phyloP scores from a whole-genome alignment of 805 yeast genomes.

The Candida silvicultrix region DNA sequence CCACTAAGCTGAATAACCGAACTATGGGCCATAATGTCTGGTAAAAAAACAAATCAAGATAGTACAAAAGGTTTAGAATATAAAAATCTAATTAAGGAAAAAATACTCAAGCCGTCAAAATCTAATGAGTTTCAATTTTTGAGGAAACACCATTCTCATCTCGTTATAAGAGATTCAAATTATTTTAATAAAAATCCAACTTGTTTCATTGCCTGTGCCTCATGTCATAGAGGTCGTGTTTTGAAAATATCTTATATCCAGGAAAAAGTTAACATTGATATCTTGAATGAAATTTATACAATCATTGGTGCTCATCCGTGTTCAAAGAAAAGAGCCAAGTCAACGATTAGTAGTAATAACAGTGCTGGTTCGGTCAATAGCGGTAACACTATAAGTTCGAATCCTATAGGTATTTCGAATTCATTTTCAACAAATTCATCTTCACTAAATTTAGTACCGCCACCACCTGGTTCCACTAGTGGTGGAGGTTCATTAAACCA shows the following conservation, averaged over 20 bases:
- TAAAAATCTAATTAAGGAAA: slow-evolving; percentile 21
- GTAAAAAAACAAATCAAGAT: slow-evolving; percentile 3
- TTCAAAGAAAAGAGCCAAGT: slow-evolving; percentile 12
- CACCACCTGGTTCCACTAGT: too few relatives aligned
- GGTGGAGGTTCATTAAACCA: neutral
- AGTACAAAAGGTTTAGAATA: slow-evolving; percentile 15
- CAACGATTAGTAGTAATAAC: neutral
- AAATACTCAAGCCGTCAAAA: slow-evolving; percentile 21
- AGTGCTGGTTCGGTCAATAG: neutral
- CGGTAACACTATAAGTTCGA: neutral
- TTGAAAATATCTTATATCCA: slow-evolving; percentile 16
- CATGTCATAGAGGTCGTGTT: slow-evolving; percentile 23
- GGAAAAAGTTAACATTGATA: slow-evolving; percentile 14
- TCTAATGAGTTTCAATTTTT: slow-evolving; percentile 8
- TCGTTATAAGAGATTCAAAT: slow-evolving; percentile 24
- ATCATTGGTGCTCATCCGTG: slow-evolving; percentile 19
- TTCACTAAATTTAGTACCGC: too few relatives aligned
- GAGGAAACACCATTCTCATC: slow-evolving; percentile 19
- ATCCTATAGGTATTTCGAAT: neutral
- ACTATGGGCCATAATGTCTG: neutral
- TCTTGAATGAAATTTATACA: slow-evolving; percentile 18
- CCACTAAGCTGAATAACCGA: too few relatives aligned
- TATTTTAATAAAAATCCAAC: slow-evolving; percentile 20
- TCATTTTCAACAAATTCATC: neutral
- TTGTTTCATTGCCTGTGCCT: slow-evolving; percentile 21